phyloP scores from a whole-genome alignment of 75 land plant species.

The Picea sitchensis region DNA sequence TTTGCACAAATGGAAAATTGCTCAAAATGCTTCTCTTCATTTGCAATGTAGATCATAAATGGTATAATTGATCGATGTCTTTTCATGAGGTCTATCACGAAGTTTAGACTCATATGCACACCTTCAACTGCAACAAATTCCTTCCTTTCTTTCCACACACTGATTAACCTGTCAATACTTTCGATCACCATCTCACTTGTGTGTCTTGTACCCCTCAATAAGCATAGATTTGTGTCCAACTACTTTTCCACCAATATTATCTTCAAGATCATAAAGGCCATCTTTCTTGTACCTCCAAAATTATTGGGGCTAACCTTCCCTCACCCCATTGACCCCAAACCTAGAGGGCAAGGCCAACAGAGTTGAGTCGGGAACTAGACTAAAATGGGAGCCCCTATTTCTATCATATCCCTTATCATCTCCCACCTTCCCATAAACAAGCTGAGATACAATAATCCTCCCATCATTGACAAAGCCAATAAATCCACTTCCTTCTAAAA shows the following conservation, averaged over 20 bases:
- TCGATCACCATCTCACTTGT: constrained; percentile 98
- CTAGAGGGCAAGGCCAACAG: too few relatives aligned
- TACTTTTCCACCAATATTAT: constrained; percentile 1
- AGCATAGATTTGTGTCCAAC: constrained; percentile 74
- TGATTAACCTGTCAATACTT: constrained; percentile 88
- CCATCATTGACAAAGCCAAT: too few relatives aligned
- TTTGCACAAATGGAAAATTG: constrained; percentile 52
- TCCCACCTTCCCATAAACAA: too few relatives aligned
- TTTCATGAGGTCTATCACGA: constrained; percentile 40
- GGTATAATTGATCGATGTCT: constrained; percentile 29
- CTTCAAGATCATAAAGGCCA: not conserved
- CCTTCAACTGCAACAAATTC: constrained; percentile 45
- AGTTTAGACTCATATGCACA: constrained; percentile 35
- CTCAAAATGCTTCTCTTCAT: constrained; percentile 40
- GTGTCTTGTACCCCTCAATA: constrained; percentile 85
- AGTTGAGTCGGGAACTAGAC: too few relatives aligned
- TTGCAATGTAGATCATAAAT: constrained; percentile 29
- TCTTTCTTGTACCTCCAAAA: too few relatives aligned
- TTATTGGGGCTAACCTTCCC: too few relatives aligned
- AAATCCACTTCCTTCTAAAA: too few relatives aligned
- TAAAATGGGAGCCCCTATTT: too few relatives aligned
- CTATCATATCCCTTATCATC: too few relatives aligned
- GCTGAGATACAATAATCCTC: too few relatives aligned
- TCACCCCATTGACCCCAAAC: too few relatives aligned
- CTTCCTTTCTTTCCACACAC: constrained; percentile 47